phyloP scores from a whole-genome alignment of 2,329 filamentous ascomycete species.

The Fusarium coffeatum region DNA sequence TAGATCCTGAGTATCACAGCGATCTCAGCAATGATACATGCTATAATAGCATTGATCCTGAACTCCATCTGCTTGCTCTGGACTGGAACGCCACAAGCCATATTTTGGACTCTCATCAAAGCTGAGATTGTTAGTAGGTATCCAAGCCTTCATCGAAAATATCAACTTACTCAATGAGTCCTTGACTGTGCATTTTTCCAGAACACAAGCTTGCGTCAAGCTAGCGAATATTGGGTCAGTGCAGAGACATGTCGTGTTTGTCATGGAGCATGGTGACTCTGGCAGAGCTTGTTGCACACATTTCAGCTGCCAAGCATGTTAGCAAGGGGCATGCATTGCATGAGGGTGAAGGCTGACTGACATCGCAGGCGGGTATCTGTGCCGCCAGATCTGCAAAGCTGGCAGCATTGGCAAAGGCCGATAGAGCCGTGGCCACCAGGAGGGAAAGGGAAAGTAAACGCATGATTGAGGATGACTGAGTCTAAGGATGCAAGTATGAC shows the following conservation, averaged over 20 bases:
- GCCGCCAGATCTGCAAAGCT: slow-evolving; percentile 24
- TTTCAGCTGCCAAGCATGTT: slow-evolving; percentile 19
- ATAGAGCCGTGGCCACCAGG: not conserved
- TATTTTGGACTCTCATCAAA: slow-evolving; percentile 22
- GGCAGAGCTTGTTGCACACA: slow-evolving; percentile 26
- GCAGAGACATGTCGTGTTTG: slow-evolving; percentile 34
- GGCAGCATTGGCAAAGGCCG: slow-evolving; percentile 24
- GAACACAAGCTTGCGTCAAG: slow-evolving; percentile 27
- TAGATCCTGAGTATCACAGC: slow-evolving; percentile 25
- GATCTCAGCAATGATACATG: slow-evolving; percentile 28
- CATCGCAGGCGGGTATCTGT: slow-evolving; percentile 26
- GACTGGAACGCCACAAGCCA: slow-evolving; percentile 29
- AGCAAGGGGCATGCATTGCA: not conserved
- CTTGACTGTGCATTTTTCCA: slow-evolving; percentile 28
- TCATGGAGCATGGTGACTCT: slow-evolving; percentile 24
- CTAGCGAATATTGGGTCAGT: slow-evolving; percentile 30
- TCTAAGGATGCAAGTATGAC: not conserved
- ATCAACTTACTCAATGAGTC: slow-evolving; percentile 25
- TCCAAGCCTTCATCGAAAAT: fast-evolving
- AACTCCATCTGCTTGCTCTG: slow-evolving; percentile 32
- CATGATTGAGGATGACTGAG: slow-evolving; percentile 8
- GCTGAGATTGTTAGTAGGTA: not conserved
- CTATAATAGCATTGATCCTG: slow-evolving; percentile 24
- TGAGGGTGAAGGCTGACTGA: not conserved
- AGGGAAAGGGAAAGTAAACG: slow-evolving; percentile 23